Conservation (phyloP, 306 rosid genomes). For the Cucumis cinereus region DNA sequence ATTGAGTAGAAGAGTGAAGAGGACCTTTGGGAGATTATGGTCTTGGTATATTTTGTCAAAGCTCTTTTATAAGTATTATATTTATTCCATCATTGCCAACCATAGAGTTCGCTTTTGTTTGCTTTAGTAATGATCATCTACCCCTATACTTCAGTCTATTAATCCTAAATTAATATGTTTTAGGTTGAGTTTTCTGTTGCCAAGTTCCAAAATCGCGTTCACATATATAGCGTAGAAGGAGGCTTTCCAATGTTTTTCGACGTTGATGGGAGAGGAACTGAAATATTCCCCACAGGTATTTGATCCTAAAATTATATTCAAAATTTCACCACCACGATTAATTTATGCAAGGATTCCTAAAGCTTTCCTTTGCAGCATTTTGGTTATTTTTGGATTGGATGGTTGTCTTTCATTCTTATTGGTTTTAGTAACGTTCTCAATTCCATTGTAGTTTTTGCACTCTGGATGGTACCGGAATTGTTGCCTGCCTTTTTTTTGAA, state of each 20-base stretch:
- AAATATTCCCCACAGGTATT: slow-evolving; percentile 73
- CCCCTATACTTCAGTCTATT: neutral
- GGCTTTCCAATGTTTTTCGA: slow-evolving; percentile 75
- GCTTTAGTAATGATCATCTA: neutral
- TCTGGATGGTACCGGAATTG: slow-evolving; percentile 77
- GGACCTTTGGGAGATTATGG: neutral
- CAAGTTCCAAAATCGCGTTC: slow-evolving; percentile 75
- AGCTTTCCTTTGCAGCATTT: neutral
- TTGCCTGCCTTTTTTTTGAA: slow-evolving; percentile 72
- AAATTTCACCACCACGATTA: neutral
- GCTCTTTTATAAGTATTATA: neutral
- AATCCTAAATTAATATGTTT: neutral
- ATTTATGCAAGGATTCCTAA: too few species aligned
- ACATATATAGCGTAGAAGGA: slow-evolving; percentile 59
- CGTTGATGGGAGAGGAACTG: slow-evolving; percentile 68
- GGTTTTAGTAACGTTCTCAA: neutral
- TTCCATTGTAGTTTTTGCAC: slow-evolving; percentile 56
- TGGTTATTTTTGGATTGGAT: neutral
- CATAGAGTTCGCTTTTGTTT: neutral
- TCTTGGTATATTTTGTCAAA: neutral
- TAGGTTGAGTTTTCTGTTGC: slow-evolving; percentile 67
- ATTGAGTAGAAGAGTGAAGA: neutral
- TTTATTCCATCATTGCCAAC: neutral
- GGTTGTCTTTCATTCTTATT: neutral
- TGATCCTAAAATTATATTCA: neutral